These are phyloP conservation scores for Asterochloris sp. DNA, from an alignment of 139 green algal species.

Conservation along the genomic window DNA sequence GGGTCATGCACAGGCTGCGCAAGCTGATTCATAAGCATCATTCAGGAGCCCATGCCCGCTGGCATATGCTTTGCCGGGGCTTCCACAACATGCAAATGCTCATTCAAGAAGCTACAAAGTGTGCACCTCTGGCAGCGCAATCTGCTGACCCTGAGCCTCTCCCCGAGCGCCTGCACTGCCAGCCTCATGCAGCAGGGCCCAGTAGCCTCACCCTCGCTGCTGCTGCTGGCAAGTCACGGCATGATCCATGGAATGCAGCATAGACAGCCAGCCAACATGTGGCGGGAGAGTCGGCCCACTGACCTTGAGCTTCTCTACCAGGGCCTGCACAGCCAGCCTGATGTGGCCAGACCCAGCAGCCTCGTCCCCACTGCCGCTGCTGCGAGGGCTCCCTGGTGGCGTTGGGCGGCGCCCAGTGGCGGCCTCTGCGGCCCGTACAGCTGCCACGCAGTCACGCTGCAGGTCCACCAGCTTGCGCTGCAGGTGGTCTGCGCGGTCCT, in stretches of 20 bases:
- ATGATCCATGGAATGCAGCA: too few relatives aligned
- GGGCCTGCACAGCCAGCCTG: neutral
- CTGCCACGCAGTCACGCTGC: slow-evolving; percentile 1
- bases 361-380: neutral
- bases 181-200: neutral
- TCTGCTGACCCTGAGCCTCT: neutral
- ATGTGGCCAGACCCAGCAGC: neutral
- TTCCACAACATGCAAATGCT: too few relatives aligned
- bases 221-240: neutral
- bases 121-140: too few relatives aligned
- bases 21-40: too few relatives aligned
- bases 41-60: too few relatives aligned
- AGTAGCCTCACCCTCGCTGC: neutral
- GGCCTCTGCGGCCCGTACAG: neutral
- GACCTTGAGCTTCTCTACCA: slow-evolving; percentile 4
- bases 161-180: neutral
- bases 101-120: too few relatives aligned
- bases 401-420: neutral
- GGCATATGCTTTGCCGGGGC: too few relatives aligned
- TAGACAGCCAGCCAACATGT: too few relatives aligned
- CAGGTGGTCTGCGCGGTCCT: neutral
- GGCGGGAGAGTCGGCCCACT: too few relatives aligned
- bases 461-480: neutral
- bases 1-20: too few relatives aligned
- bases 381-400: neutral